Conservation (phyloP, 1,284 basidiomycete species). For the Inonotus obliquus region DNA sequence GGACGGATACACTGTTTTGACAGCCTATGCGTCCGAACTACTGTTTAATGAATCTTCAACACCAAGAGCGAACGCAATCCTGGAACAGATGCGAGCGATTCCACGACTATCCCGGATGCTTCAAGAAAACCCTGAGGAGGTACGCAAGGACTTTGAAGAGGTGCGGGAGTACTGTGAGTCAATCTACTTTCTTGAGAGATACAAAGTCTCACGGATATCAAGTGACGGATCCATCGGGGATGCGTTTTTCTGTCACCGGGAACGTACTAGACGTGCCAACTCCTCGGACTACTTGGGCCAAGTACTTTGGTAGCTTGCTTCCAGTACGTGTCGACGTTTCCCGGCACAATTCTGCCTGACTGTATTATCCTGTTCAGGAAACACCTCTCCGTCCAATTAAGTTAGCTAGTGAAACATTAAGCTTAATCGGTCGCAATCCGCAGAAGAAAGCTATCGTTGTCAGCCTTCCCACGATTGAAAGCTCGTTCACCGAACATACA, state of each 20-base stretch:
- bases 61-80: conserved; percentile 64
- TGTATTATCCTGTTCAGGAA: conserved; percentile 35
- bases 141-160: conserved; percentile 71
- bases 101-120: conserved; percentile 74
- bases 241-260: conserved; percentile 87
- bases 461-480: conserved; percentile 91
- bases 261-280: conserved; percentile 71
- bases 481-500: conserved; percentile 81
- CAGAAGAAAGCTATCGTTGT: conserved; percentile 76
- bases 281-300: conserved; percentile 70
- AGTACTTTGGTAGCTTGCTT: conserved; percentile 60
- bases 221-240: conserved; percentile 78
- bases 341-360: conserved; percentile 13
- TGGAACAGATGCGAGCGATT: conserved; percentile 76
- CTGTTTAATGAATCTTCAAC: conserved; percentile 74
- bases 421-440: conserved; percentile 70
- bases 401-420: conserved; percentile 68
- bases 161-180: conserved; percentile 65
- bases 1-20: conserved; percentile 79
- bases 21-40: conserved; percentile 66
- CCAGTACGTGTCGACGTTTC: conserved; percentile 41
- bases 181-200: neutral
- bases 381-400: conserved; percentile 64
- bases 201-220: conserved; percentile 14
- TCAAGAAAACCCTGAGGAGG: conserved; percentile 68